Conservation (phyloP, 2,329 filamentous ascomycete genomes). For the Pestalotiopsis sp. region DNA sequence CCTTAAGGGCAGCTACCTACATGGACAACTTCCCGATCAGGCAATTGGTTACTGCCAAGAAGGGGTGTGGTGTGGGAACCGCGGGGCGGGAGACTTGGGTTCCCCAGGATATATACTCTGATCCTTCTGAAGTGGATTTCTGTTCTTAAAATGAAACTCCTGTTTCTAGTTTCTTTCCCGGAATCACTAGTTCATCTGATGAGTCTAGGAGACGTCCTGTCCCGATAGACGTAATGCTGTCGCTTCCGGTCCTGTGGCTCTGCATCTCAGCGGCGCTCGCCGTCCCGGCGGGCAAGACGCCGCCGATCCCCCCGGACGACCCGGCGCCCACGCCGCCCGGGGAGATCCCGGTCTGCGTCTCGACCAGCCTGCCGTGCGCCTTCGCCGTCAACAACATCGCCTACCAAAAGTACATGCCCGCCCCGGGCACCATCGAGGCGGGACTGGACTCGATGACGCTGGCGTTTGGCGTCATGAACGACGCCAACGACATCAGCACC, state of each 20-base stretch:
- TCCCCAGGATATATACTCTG: background rate
- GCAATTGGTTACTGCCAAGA: background rate
- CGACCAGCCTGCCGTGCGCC: background rate
- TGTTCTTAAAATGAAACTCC: background rate
- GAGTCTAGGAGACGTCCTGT: background rate
- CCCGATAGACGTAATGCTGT: background rate
- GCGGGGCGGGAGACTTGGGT: background rate
- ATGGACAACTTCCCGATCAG: background rate
- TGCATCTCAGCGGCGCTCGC: background rate
- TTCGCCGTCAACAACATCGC: constrained; percentile 15
- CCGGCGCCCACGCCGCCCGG: background rate
- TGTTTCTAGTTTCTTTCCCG: background rate
- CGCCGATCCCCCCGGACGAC: background rate
- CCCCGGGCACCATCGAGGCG: constrained; percentile 8
- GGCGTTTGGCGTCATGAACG: constrained; percentile 19
- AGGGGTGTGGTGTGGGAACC: background rate
- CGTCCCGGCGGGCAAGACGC: background rate
- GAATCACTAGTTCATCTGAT: background rate
- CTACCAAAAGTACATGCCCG: constrained; percentile 16
- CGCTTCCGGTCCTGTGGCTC: background rate
- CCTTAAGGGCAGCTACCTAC: background rate
- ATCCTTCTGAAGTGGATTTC: background rate
- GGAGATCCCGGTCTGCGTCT: constrained; percentile 1
- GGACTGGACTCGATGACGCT: constrained; percentile 19
- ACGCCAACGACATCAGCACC: constrained; percentile 17